Evolutionary conservation across 345 rosid species (phyloP).

Genomic region (Bruguiera parviflora): DNA sequence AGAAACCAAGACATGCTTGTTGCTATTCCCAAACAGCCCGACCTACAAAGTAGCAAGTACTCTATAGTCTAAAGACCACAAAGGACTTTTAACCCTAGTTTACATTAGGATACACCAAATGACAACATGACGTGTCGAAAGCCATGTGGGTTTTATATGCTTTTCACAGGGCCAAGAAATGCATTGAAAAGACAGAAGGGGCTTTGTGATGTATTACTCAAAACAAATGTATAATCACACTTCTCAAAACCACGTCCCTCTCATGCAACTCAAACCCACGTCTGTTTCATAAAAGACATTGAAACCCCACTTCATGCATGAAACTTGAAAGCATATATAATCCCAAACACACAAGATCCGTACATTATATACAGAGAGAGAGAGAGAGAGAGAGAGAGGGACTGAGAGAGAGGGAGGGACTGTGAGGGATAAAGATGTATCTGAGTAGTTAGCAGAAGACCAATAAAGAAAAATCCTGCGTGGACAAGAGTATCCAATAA

Average conservation of each 20-base stretch:
- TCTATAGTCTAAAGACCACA: background rate
- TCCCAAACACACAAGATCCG: background rate
- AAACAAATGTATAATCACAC: background rate
- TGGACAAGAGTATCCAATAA: slow-evolving; percentile 1
- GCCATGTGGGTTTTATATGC: background rate
- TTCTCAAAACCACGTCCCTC: background rate
- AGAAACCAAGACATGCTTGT: slow-evolving; percentile 31
- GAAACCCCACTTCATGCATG: slow-evolving; percentile 9
- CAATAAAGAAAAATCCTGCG: background rate
- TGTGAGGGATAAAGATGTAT: slow-evolving; percentile 30
- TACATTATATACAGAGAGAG: slow-evolving; percentile 2
- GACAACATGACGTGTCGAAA: background rate
- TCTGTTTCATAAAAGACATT: slow-evolving; percentile 35
- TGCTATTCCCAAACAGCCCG: slow-evolving; percentile 23
- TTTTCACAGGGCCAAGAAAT: slow-evolving; percentile 8
- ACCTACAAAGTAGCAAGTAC: slow-evolving; percentile 10
- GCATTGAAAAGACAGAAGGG: slow-evolving; percentile 5
- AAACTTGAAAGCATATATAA: slow-evolving; percentile 7
- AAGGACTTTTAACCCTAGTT: no score
- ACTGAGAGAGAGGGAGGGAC: background rate
- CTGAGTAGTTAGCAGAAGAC: slow-evolving; percentile 10
- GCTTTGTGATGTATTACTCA: background rate
- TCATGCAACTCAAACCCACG: slow-evolving; percentile 34
- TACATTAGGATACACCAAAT: no score
- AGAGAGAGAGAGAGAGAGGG: background rate